Evolutionary conservation across 495 filamentous ascomycete genomes (phyloP), one percentile per base, ranked within the genome.

Genomic region (Glarea lozoyensis): DNA sequence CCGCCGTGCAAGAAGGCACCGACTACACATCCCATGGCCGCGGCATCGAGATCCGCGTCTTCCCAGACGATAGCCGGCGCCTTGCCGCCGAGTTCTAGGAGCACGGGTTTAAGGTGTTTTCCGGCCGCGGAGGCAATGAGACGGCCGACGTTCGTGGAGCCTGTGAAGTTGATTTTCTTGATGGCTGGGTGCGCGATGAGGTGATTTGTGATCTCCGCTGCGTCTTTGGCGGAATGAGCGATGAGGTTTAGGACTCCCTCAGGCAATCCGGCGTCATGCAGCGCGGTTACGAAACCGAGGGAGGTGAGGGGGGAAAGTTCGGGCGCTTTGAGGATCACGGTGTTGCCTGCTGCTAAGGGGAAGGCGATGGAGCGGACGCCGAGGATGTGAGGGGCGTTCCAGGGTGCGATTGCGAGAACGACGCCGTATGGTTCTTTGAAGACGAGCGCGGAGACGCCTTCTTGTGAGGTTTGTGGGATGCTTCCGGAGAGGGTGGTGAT

Each of bases 271-370:
- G 88, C 88, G 55, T 88, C 76, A 15, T 70, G 70, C 55, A 92
- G 73, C 51, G 84, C 57, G 22, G 76, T 73, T 16, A 78, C 76
- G 32, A 95, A 69, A 27, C 74, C 78, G 68, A 75, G 84, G 66
- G 86, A 85, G 46, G 73, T 77, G 38, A 79, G 78, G 6, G 89
- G 88, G 10, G 82, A 79, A 31, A 79, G 62, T 58, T 95, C 89
- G 3, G 80, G 76, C 18, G 79, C 82, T 57, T 93, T 93, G 4
- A 90, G 64, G 17, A 93, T 70, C 27, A 72, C 71, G 1, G 84
- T 87, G 54, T 86, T 87, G 18, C 89, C 89, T 1, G 79, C 80
- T 10, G 87, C 88, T 29, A 95, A 68, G n/a, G 89, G 82, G 52
- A 73, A 83, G 23, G 79, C 63, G 15, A 88, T 60, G 1, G 86